Percentiles rank a stretch among this genome's conserved stretches.
These are phyloP conservation scores for Candida sithepensis DNA, from an alignment of 805 yeast genomes.

Conservation along the genomic window DNA sequence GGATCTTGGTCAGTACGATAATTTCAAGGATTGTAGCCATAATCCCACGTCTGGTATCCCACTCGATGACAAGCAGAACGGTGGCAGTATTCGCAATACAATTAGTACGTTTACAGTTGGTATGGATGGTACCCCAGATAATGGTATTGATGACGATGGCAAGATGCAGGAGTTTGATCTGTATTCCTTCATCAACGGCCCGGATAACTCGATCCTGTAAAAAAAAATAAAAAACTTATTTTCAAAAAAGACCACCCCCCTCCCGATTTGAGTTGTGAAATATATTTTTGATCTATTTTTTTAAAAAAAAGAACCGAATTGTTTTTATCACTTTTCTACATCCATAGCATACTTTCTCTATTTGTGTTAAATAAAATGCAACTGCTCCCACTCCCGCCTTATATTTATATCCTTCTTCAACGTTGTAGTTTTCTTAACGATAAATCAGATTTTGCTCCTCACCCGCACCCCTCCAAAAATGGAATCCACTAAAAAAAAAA, in stretches of 20 bases:
- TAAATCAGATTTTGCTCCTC: neutral
- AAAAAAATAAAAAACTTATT: too few relatives aligned
- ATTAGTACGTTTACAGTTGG: neutral
- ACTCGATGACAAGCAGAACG: neutral
- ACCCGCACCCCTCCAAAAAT: neutral
- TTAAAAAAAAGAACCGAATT: too few relatives aligned
- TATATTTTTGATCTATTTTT: too few relatives aligned
- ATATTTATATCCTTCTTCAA: too few relatives aligned
- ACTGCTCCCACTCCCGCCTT: too few relatives aligned
- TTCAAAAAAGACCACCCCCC: too few relatives aligned
- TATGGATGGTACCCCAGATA: neutral
- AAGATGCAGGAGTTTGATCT: slow-evolving; percentile 13
- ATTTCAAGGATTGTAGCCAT: neutral
- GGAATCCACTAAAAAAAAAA: neutral
- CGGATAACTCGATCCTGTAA: neutral
- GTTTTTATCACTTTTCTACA: too few relatives aligned
- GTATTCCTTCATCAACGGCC: slow-evolving; percentile 16
- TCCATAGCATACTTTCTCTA: too few relatives aligned
- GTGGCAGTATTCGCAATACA: neutral
- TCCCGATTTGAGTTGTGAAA: too few relatives aligned
- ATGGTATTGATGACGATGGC: slow-evolving; percentile 2
- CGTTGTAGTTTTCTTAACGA: neutral
- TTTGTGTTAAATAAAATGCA: too few relatives aligned
- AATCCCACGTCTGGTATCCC: neutral
- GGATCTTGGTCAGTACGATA: neutral